A percentile compares a stretch with the other conserved stretches of the same genome.
These are phyloP conservation scores for Haplographium delicatum DNA, from an alignment of 495 filamentous ascomycete species.

Conservation along the genomic window DNA sequence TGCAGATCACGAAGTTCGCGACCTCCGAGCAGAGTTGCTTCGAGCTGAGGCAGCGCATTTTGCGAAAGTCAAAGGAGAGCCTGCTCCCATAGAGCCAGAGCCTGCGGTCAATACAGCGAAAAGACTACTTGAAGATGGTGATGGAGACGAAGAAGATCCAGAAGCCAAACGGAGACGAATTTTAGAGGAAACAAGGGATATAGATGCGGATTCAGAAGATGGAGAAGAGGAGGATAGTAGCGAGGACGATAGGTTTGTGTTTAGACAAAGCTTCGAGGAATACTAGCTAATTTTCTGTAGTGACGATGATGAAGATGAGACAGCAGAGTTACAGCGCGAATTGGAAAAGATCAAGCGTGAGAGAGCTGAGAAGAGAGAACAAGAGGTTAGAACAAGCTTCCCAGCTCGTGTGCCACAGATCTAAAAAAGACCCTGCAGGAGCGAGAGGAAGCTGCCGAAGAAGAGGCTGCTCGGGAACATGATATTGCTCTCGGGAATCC, in stretches of 20 bases:
- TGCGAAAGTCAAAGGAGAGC: slow-evolving; percentile 69
- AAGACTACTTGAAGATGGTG: slow-evolving; percentile 54
- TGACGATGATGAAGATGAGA: slow-evolving; percentile 83
- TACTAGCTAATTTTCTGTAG: slow-evolving; percentile 29
- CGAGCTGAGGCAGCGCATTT: slow-evolving; percentile 83
- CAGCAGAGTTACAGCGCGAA: slow-evolving; percentile 83
- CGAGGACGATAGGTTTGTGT: slow-evolving; percentile 58
- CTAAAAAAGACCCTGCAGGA: slow-evolving; percentile 43
- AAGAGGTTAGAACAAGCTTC: slow-evolving; percentile 53
- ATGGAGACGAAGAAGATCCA: slow-evolving; percentile 54
- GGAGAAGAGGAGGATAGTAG: slow-evolving; percentile 60
- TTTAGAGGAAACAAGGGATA: slow-evolving; percentile 80
- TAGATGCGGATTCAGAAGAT: slow-evolving; percentile 83
- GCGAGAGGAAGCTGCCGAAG: slow-evolving; percentile 65
- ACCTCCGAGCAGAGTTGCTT: slow-evolving; percentile 87
- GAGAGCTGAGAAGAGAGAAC: slow-evolving; percentile 75
- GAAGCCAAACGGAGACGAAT: slow-evolving; percentile 83
- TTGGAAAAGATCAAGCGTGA: slow-evolving; percentile 93
- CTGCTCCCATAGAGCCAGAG: slow-evolving; percentile 34
- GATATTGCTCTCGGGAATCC: slow-evolving; percentile 94
- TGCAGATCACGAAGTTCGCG: slow-evolving; percentile 65
- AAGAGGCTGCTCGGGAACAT: slow-evolving; percentile 75
- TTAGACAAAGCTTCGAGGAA: background rate
- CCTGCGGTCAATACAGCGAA: slow-evolving; percentile 46
- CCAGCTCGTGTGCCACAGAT: background rate